phyloP scores from a whole-genome alignment of 306 rosid genomes.

The Chamaecrista fasciculata region DNA sequence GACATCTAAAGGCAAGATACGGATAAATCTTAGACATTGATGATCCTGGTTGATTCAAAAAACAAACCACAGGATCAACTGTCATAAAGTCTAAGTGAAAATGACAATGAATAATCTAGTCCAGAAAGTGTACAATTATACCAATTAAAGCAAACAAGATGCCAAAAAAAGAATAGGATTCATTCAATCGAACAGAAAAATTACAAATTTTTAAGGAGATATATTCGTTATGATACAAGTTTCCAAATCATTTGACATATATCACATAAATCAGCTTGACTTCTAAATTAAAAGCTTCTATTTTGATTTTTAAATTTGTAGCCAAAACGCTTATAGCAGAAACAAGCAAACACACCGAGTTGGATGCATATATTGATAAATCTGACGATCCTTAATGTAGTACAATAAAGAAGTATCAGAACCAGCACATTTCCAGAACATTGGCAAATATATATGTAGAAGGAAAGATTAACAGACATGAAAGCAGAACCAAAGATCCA shows the following conservation, averaged over 20 bases:
- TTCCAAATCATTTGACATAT: neutral
- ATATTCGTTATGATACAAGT: neutral
- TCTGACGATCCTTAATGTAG: neutral
- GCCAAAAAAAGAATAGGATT: neutral
- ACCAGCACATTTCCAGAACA: neutral
- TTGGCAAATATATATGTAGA: conserved; percentile 6
- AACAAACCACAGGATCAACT: neutral
- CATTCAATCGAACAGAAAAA: neutral
- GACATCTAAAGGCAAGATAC: neutral
- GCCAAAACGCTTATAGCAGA: neutral
- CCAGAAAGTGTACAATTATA: neutral
- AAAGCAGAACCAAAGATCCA: conserved; percentile 19
- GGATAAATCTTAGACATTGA: neutral
- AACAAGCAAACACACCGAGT: neutral
- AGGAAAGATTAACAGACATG: conserved; percentile 10
- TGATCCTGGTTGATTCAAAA: neutral
- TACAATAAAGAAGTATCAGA: conserved; percentile 8
- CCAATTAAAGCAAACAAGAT: neutral
- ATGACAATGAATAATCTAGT: neutral
- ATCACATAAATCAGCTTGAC: neutral
- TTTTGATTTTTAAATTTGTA: neutral
- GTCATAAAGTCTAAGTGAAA: neutral
- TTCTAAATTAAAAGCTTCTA: neutral
- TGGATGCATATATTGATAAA: neutral
- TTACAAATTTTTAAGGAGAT: neutral